These are phyloP conservation scores for Stereum hirsutum DNA, from an alignment of 1,284 basidiomycete genomes.

Conservation along the genomic window DNA sequence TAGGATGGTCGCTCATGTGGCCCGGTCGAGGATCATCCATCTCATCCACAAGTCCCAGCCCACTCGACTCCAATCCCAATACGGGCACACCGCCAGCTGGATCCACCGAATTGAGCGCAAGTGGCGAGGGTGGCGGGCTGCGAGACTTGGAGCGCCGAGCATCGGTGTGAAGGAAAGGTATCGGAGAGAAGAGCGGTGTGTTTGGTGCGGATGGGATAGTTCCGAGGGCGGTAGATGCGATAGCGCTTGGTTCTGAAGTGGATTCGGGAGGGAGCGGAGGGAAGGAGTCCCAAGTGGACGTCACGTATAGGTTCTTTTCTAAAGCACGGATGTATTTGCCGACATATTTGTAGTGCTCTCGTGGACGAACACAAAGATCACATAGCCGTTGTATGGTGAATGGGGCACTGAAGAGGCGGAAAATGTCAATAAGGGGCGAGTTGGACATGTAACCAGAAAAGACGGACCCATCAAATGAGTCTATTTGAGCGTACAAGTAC, in stretches of 20 bases:
- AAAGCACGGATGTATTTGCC: conserved; percentile 91
- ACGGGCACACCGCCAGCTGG: conserved; percentile 14
- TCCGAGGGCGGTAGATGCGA: conserved; percentile 25
- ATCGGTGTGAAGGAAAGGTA: conserved; percentile 74
- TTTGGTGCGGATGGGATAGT: conserved; percentile 43
- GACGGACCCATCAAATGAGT: conserved; percentile 70
- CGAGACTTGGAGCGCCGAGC: conserved; percentile 65
- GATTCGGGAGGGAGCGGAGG: conserved; percentile 38
- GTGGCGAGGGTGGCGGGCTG: conserved; percentile 67
- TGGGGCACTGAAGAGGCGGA: conserved; percentile 43
- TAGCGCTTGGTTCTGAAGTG: conserved; percentile 8
- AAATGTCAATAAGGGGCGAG: conserved; percentile 5
- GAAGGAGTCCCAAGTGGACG: conserved; percentile 69
- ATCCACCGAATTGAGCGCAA: conserved; percentile 36
- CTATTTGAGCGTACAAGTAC: conserved; percentile 54
- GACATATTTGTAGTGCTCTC: conserved; percentile 63
- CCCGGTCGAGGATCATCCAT: conserved; percentile 74
- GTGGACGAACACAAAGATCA: conserved; percentile 73
- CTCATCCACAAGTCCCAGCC: conserved; percentile 71
- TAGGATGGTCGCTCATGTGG: conserved; percentile 73
- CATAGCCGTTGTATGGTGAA: conserved; percentile 92
- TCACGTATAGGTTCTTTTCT: conserved; percentile 81
- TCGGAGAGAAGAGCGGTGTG: conserved; percentile 78
- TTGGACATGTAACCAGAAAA: neutral
- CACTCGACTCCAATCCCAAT: conserved; percentile 31